Conservation (phyloP, 208 protist species). For the Leishmania tropica region DNA sequence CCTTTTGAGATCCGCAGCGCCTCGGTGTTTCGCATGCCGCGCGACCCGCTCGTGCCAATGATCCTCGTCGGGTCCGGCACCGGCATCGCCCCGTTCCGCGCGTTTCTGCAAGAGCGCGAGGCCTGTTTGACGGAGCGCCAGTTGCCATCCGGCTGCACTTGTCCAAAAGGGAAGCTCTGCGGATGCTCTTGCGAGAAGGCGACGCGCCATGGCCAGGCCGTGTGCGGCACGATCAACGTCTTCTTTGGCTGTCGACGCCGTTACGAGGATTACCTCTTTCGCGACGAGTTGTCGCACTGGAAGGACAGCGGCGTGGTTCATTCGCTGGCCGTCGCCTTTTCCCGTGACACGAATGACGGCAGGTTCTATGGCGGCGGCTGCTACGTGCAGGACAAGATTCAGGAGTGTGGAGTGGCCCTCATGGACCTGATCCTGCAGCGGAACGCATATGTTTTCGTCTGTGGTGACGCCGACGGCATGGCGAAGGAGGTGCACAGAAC, state of each 20-base stretch:
- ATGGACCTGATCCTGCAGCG: conserved; percentile 44
- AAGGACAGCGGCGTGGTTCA: conserved; percentile 33
- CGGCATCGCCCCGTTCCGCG: conserved; percentile 82
- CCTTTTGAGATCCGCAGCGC: conserved; percentile 38
- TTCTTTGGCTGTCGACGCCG: conserved; percentile 61
- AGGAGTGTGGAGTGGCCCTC: conserved; percentile 35
- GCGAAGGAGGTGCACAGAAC: conserved; percentile 57
- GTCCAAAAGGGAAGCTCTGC: conserved; percentile 13
- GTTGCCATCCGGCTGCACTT: conserved; percentile 6
- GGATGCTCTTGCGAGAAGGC: conserved; percentile 17
- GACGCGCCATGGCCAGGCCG: not conserved
- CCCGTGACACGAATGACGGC: conserved; percentile 58
- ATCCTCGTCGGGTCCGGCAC: conserved; percentile 91
- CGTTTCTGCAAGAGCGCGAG: conserved; percentile 85
- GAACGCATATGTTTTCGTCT: conserved; percentile 64
- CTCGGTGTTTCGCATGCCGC: conserved; percentile 70
- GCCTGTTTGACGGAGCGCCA: conserved; percentile 32
- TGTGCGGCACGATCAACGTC: conserved; percentile 46
- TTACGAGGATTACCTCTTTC: conserved; percentile 53
- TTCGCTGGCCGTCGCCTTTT: conserved; percentile 59
- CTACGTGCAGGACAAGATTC: conserved; percentile 77
- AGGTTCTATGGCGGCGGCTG: conserved; percentile 57
- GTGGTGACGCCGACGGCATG: conserved; percentile 73
- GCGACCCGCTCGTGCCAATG: conserved; percentile 48
- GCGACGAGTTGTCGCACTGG: conserved; percentile 49